Percentiles rank a stretch among this genome's conserved stretches.
phyloP scores from a whole-genome alignment of 345 rosid species.

The Lepidium didymum region DNA sequence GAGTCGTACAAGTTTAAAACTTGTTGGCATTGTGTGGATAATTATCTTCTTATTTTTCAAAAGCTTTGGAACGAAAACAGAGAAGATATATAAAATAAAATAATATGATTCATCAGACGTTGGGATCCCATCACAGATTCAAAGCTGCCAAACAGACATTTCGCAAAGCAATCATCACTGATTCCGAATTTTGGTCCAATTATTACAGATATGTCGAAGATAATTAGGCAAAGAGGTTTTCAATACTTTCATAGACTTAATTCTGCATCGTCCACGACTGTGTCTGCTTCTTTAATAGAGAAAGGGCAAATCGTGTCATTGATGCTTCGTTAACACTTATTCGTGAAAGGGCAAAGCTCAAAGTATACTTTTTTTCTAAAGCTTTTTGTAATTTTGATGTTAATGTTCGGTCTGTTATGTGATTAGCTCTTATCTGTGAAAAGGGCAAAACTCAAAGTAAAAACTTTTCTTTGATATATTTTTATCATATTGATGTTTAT shows the following conservation, averaged over 20 bases:
- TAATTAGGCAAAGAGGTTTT: slow-evolving; percentile 40
- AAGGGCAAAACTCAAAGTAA: slow-evolving; percentile 89
- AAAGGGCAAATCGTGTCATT: slow-evolving; percentile 84
- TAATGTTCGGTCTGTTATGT: not conserved
- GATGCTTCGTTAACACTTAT: slow-evolving; percentile 97
- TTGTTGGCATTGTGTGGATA: too few relatives aligned
- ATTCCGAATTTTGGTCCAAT: not conserved
- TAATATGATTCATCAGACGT: too few relatives aligned
- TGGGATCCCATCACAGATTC: too few relatives aligned
- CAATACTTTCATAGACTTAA: slow-evolving; percentile 52
- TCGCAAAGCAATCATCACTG: too few relatives aligned
- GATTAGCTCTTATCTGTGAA: slow-evolving; percentile 59
- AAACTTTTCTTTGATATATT: not conserved
- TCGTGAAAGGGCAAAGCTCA: slow-evolving; percentile 93
- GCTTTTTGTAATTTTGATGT: not conserved
- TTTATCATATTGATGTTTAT: not conserved
- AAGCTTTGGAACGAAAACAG: too few relatives aligned
- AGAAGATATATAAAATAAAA: too few relatives aligned
- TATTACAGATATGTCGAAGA: slow-evolving; percentile 41
- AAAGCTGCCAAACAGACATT: too few relatives aligned
- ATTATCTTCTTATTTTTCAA: too few relatives aligned
- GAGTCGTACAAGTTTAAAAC: too few relatives aligned
- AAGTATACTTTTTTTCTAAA: slow-evolving; percentile 34
- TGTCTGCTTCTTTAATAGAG: slow-evolving; percentile 54
- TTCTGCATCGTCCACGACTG: slow-evolving; percentile 35